Conservation (phyloP, 139 green algal genomes). For the Pycnococcus provasolii region DNA sequence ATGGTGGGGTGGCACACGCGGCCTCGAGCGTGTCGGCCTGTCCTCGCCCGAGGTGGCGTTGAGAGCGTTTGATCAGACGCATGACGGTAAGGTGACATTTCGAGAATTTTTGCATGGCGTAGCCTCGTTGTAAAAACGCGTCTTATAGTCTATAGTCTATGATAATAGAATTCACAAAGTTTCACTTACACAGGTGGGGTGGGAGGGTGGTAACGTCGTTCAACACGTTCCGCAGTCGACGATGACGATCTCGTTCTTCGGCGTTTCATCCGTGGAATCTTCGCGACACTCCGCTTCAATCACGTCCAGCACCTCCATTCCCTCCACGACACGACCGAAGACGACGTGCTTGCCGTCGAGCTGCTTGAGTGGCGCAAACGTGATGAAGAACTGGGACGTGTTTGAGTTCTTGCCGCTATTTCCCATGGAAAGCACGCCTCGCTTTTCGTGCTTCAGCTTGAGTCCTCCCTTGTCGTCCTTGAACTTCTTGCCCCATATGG, state of each 20-base stretch:
- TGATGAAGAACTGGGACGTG: constrained; percentile 78
- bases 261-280: constrained; percentile 26
- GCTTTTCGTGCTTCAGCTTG: constrained; percentile 55
- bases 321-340: constrained; percentile 64
- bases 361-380: constrained; percentile 46
- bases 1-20: too few species aligned
- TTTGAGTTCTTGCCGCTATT: constrained; percentile 84
- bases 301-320: constrained; percentile 51
- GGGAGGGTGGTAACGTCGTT: too few species aligned
- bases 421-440: constrained; percentile 63
- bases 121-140: too few species aligned
- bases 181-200: too few species aligned
- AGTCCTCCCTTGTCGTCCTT: constrained; percentile 51
- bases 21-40: too few species aligned
- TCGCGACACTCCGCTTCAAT: constrained; percentile 41
- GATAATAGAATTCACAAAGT: too few species aligned
- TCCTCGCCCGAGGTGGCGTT: too few species aligned
- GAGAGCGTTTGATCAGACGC: too few species aligned
- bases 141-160: too few species aligned
- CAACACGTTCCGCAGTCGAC: constrained; percentile 26
- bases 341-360: constrained; percentile 79
- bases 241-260: constrained; percentile 38
- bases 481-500: constrained; percentile 70
- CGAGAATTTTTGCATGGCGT: too few species aligned
- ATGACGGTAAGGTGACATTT: too few species aligned